These are phyloP conservation scores for Trametes polyzona DNA, from an alignment of 1,284 basidiomycete genomes.

Conservation along the genomic window DNA sequence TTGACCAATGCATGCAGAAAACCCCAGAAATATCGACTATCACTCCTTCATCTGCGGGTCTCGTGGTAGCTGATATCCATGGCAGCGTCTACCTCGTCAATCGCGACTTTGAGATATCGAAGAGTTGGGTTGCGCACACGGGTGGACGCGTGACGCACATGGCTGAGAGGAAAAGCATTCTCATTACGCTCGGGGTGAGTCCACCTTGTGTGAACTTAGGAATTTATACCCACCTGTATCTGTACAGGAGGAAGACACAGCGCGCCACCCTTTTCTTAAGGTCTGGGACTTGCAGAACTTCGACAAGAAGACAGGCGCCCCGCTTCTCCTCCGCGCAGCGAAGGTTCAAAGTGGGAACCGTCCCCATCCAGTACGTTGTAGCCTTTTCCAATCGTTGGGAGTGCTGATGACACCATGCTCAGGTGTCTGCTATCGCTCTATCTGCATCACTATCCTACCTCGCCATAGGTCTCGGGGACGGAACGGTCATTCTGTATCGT, in stretches of 20 bases:
- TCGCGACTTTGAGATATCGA: slow-evolving; percentile 72
- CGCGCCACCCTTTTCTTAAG: slow-evolving; percentile 80
- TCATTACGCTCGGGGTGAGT: slow-evolving; percentile 86
- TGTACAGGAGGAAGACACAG: slow-evolving; percentile 77
- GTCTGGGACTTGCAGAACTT: slow-evolving; percentile 85
- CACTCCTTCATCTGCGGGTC: slow-evolving; percentile 60
- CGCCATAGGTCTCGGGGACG: slow-evolving; percentile 91
- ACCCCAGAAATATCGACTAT: slow-evolving; percentile 75
- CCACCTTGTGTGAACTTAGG: neutral
- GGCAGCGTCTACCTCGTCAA: slow-evolving; percentile 80
- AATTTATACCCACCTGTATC: neutral
- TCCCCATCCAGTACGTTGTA: slow-evolving; percentile 74
- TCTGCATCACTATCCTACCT: slow-evolving; percentile 85
- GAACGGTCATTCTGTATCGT: slow-evolving; percentile 91
- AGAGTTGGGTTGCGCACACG: slow-evolving; percentile 79
- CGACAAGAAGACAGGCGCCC: slow-evolving; percentile 74
- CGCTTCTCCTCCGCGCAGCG: slow-evolving; percentile 74
- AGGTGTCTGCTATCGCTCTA: slow-evolving; percentile 85
- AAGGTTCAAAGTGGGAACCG: slow-evolving; percentile 79
- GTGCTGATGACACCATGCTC: slow-evolving; percentile 6
- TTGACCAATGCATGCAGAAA: slow-evolving; percentile 44
- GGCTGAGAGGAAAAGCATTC: slow-evolving; percentile 74
- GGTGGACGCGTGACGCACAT: slow-evolving; percentile 84
- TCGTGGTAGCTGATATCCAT: slow-evolving; percentile 82
- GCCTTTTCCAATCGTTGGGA: neutral